These are phyloP conservation scores for Leccinellum luteum DNA, from an alignment of 768 basidiomycete species.

Conservation along the genomic window DNA sequence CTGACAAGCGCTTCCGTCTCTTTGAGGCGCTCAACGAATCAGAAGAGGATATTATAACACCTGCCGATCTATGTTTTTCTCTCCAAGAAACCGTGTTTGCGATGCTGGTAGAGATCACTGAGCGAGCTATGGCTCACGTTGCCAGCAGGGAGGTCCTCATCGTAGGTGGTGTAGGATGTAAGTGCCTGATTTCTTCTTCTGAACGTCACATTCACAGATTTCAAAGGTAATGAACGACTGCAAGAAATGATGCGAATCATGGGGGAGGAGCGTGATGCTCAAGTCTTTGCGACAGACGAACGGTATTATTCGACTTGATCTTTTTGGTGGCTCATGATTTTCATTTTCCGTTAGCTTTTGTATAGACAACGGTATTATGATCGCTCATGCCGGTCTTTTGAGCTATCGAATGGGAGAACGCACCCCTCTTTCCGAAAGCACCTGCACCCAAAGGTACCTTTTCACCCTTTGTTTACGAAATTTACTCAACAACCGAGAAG, in stretches of 20 bases:
- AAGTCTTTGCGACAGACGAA: conserved; percentile 94
- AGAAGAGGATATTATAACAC: conserved; percentile 74
- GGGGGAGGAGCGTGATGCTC: conserved; percentile 85
- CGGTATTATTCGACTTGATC: conserved; percentile 47
- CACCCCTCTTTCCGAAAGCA: conserved; percentile 76
- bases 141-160: conserved; percentile 94
- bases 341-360: conserved; percentile 72
- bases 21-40: conserved; percentile 35
- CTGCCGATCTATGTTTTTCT: conserved; percentile 96
- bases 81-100: conserved; percentile 96
- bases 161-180: conserved; percentile 99
- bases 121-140: conserved; percentile 98
- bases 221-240: conserved; percentile 82
- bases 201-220: neutral
- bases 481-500: conserved; percentile 41
- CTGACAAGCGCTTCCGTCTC: conserved; percentile 79
- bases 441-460: conserved; percentile 82
- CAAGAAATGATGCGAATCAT: conserved; percentile 99
- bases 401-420: conserved; percentile 86
- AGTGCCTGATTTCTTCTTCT: conserved; percentile 32
- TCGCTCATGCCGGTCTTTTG: conserved; percentile 94
- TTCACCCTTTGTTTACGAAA: neutral
- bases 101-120: conserved; percentile 99
- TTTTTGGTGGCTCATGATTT: neutral
- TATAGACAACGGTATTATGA: conserved; percentile 99